Evolutionary conservation across 1,139 yeast genomes (phyloP), one percentile per base, ranked within the genome.

Genomic region (Yamadazyma dushanensis): DNA sequence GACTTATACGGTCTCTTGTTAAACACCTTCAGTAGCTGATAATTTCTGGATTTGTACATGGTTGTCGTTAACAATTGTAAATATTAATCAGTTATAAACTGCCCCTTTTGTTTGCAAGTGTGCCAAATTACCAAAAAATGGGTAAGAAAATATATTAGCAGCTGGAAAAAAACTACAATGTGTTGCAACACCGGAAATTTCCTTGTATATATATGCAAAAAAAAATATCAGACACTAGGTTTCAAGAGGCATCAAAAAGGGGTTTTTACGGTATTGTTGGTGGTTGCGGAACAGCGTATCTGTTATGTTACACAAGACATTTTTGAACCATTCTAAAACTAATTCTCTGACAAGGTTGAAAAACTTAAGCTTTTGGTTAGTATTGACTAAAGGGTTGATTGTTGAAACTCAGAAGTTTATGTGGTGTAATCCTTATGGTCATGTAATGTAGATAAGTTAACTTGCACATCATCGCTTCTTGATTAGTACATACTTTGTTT

Each of bases 1-100:
- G 59, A 54, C 28, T 56, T 56, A 40, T 56, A 56, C 6, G 54
- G 54, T 29, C 61, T 45, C 2, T 37, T 31, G 30, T 43, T 42
- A 18, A 42, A 44, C 22, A 44, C 25, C 14, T 38, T 38, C 2
- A 46, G 36, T 24, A 44, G 31, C 30, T 42, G 37, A 17, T 31
- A 42, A 31, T 44, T 44, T 13, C 28, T 38, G 5, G 40, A 39
- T 20, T 41, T 41, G 26, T 32, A 30, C 34, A 33, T 35, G 13
- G 11, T 23, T 6, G 20, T 14, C 27, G 17, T 25, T 15, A 10
- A 18, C 7, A 25, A 5, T 24, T 8, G 26, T 5, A 16, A n/a
- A 24, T 13, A 13, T 24, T 24, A 13, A n/a, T 5, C 26, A 5
- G 16, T 24, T 24, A 24, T 24, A 24, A n/a, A 23, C 26, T 22